Percentiles rank a stretch among this genome's conserved stretches.
Evolutionary conservation across 805 yeast genomes (phyloP).

Genomic region (Saturnispora gosingensis): DNA sequence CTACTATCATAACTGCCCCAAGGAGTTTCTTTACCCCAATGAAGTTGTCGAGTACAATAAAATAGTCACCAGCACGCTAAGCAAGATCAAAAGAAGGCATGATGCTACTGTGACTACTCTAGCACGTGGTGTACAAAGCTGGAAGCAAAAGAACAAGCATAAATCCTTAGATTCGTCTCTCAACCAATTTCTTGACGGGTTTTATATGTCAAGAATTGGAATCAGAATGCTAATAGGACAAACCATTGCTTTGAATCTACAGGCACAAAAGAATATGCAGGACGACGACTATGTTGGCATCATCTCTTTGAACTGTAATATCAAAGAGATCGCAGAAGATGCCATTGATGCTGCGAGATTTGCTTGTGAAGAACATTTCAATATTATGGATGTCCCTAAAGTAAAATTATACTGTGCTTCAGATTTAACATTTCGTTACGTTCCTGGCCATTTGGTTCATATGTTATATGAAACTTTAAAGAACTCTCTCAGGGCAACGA

Average conservation of each 20-base stretch:
- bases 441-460: slow-evolving; percentile 86
- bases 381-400: slow-evolving; percentile 76
- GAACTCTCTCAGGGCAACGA: slow-evolving; percentile 81
- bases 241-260: slow-evolving; percentile 59
- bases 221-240: slow-evolving; percentile 93
- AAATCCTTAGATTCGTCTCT: slow-evolving; percentile 57
- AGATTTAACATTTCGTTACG: slow-evolving; percentile 77
- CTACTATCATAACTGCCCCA: slow-evolving; percentile 39
- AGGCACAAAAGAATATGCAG: slow-evolving; percentile 31
- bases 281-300: slow-evolving; percentile 74
- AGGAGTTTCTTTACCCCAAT: slow-evolving; percentile 52
- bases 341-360: slow-evolving; percentile 87
- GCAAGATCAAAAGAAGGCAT: slow-evolving; percentile 70
- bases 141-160: slow-evolving; percentile 51
- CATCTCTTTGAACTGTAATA: slow-evolving; percentile 76
- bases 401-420: slow-evolving; percentile 70
- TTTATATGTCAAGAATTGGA: slow-evolving; percentile 86
- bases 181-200: slow-evolving; percentile 74
- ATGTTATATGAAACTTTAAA: slow-evolving; percentile 85
- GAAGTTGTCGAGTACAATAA: slow-evolving; percentile 68
- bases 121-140: slow-evolving; percentile 86
- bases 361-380: slow-evolving; percentile 87
- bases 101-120: slow-evolving; percentile 90
- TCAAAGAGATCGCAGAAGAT: slow-evolving; percentile 73
- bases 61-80: slow-evolving; percentile 53